Percentiles rank a stretch among this genome's conserved stretches.
These are phyloP conservation scores for Cylindrotheca closterium DNA, from an alignment of 108 stramenopile genomes.

Conservation along the genomic window DNA sequence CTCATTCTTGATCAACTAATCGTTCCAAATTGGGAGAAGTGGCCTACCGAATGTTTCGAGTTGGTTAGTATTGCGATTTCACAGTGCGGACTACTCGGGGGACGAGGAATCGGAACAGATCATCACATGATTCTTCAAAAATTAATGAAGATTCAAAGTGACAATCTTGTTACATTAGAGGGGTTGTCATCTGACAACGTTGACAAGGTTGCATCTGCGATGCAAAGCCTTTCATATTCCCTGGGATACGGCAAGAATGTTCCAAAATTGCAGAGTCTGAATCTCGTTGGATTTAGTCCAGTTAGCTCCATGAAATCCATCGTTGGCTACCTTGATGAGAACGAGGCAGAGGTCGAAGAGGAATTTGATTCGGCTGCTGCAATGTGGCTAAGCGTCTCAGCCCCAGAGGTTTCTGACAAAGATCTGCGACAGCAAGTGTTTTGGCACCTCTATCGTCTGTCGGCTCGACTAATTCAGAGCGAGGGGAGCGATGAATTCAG, in stretches of 20 bases:
- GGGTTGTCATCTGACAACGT: neutral
- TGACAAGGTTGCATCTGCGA: neutral
- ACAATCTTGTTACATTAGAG: slow-evolving; percentile 1
- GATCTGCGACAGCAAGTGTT: slow-evolving; percentile 1
- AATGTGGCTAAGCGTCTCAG: slow-evolving; percentile 45
- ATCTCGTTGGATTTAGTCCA: slow-evolving; percentile 37
- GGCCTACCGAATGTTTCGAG: slow-evolving; percentile 37
- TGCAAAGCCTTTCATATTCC: slow-evolving; percentile 41
- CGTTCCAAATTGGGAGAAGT: slow-evolving; percentile 21
- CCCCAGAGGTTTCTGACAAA: slow-evolving; percentile 11
- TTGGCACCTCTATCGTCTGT: slow-evolving; percentile 8
- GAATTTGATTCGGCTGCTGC: slow-evolving; percentile 34
- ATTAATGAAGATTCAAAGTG: slow-evolving; percentile 8
- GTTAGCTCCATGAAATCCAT: slow-evolving; percentile 19
- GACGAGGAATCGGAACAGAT: slow-evolving; percentile 62
- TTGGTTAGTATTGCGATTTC: slow-evolving; percentile 54
- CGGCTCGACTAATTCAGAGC: slow-evolving; percentile 2
- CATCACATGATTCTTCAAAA: slow-evolving; percentile 53
- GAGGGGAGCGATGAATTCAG: neutral
- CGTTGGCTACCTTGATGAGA: slow-evolving; percentile 21
- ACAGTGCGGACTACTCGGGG: slow-evolving; percentile 47
- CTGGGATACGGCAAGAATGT: slow-evolving; percentile 49
- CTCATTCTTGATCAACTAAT: slow-evolving; percentile 42
- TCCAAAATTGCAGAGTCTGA: slow-evolving; percentile 26
- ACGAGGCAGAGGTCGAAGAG: slow-evolving; percentile 2